Percentiles rank a stretch among this genome's conserved stretches.
phyloP scores from a whole-genome alignment of 257 asterid species.

The Przewalskia tangutica region DNA sequence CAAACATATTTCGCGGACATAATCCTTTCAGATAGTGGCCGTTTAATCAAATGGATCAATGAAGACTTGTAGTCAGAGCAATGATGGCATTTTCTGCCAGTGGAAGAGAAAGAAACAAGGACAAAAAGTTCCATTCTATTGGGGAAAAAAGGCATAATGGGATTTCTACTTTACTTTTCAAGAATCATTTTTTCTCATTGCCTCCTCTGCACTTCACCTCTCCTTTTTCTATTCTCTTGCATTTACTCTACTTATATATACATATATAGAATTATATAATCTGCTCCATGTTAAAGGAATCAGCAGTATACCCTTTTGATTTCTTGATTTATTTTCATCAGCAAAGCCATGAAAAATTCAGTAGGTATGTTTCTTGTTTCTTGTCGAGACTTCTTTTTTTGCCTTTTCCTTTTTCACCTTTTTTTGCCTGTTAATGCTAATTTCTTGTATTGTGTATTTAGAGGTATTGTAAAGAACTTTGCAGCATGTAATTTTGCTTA shows the following conservation, averaged over 20 bases:
- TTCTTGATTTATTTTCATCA: background rate
- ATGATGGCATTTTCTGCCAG: constrained; percentile 29
- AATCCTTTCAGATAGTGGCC: background rate
- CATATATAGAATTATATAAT: background rate
- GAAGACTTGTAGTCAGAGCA: constrained; percentile 19
- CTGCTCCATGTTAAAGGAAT: background rate
- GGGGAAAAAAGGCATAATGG: background rate
- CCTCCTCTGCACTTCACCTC: background rate
- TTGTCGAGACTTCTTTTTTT: background rate
- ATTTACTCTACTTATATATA: background rate
- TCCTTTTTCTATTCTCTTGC: background rate
- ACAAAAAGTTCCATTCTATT: constrained; percentile 3
- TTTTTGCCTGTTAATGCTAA: background rate
- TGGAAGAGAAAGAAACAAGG: constrained; percentile 11
- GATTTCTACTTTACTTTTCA: constrained; percentile 28
- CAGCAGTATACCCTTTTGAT: background rate
- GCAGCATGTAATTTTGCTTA: background rate
- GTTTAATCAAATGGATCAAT: background rate
- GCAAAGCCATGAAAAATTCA: constrained; percentile 26
- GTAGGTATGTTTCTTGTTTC: constrained; percentile 15
- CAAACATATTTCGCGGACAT: background rate
- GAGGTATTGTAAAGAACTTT: background rate
- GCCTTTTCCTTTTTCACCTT: background rate
- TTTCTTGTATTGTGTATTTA: background rate
- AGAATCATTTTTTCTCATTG: constrained; percentile 6